Base-by-base conservation (phyloP, 495 filamentous ascomycete genomes). In the Aspergillus nidulans region DNA sequence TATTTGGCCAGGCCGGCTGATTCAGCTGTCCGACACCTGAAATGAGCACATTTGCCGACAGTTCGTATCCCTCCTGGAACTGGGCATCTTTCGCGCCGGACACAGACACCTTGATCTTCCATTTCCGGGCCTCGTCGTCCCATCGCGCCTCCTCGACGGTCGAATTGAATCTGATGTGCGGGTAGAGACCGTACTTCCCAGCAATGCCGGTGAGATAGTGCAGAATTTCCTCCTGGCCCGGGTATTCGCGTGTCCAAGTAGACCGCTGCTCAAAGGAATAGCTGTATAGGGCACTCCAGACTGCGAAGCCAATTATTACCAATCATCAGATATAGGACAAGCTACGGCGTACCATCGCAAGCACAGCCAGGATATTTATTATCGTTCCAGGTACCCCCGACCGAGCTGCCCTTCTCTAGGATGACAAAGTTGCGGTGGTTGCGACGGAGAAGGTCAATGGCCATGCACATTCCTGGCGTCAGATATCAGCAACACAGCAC, bases 21-120 rank as follows among this genome's bases (percentile, higher is more conserved):
- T 85, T 88, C 6, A 90, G 74, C 58, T 84, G 79, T 0, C 86
- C 87, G 25, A 87, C 80, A 0, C 81, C 87, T 0, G 82, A 82
- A 23, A 89, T 68, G 9, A 89, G 66, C 32, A 87, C 80, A 53
- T 88, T 75, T 1, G 82, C 69, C 6, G 62, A 64, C 45, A 82
- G 67, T 1, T 66, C 61, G 51, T 82, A 82, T 2, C 64, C 63
- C 6, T 64, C 52, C 21, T 55, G 60, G 52, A 70, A 77, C 55
- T 79, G 71, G 50, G 67, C 69, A 47, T 81, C 78, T 53, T 81
- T 79, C 25, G 64, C 66, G 8, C 77, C 78, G 0, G 67, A 64
- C 1, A 75, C 62, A 1, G 61, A 59, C 8, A 82, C 75, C 7
- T 59, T 62, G 25, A 68, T 63, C 46, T 64, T 80, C 85, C 85